phyloP scores from a whole-genome alignment of 73 alveolate genomes.

The Stentor roeselii region DNA sequence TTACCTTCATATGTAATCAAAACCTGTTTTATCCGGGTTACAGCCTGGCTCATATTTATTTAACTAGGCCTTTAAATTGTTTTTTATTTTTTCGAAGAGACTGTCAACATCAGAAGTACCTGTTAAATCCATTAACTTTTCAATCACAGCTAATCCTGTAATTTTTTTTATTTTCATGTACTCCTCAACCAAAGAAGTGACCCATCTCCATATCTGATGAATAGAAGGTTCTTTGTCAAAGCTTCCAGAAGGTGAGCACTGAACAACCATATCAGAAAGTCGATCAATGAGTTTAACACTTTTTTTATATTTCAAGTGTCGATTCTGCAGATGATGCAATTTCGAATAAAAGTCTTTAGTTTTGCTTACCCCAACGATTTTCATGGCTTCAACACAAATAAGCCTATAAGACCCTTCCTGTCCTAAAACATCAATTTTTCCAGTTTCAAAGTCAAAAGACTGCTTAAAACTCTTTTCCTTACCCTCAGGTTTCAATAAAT shows the following conservation, averaged over 20 bases:
- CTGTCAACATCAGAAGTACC: neutral
- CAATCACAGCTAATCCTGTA: neutral
- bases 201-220: conserved; percentile 23
- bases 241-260: conserved; percentile 10
- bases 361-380: neutral
- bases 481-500: too few species aligned
- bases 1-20: neutral
- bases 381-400: neutral
- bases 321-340: neutral
- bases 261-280: neutral
- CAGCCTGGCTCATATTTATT: neutral
- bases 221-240: neutral
- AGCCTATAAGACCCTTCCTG: conserved; percentile 1
- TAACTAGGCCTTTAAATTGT: neutral
- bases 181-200: neutral
- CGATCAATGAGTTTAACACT: neutral
- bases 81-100: neutral
- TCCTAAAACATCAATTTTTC: neutral
- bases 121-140: neutral
- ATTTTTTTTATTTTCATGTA: neutral
- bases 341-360: conserved; percentile 15
- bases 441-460: neutral
- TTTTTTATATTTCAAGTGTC: neutral
- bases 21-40: neutral
- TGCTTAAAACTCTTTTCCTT: neutral